Conservation (phyloP, 208 protist species). For the Willaertia magna region DNA sequence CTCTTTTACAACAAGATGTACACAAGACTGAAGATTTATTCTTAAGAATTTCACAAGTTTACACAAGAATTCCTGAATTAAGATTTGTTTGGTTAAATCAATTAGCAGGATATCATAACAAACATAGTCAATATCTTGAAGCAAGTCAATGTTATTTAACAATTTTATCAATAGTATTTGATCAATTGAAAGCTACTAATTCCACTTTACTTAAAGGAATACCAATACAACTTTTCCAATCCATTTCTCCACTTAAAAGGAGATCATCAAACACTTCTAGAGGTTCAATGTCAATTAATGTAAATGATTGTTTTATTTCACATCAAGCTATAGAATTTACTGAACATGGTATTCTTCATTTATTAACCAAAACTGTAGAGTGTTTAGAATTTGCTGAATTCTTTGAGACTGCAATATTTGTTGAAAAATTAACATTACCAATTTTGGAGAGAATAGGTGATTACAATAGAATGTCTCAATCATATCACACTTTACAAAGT, state of each 20-base stretch:
- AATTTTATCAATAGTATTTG: neutral
- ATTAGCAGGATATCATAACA: neutral
- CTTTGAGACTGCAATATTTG: neutral
- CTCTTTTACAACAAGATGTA: neutral
- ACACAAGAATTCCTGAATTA: neutral
- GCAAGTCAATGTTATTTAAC: neutral
- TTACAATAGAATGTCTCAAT: neutral
- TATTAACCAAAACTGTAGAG: neutral
- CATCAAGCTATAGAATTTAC: neutral
- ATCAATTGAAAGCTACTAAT: neutral
- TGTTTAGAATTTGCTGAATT: neutral
- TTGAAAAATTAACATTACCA: neutral
- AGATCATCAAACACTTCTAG: too few relatives aligned
- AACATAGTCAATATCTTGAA: neutral
- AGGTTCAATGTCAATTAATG: too few relatives aligned
- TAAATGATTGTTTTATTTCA: neutral
- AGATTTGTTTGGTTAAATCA: constrained; percentile 1
- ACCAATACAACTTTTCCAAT: neutral
- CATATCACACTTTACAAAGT: neutral
- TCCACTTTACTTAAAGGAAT: neutral
- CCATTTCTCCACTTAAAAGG: neutral
- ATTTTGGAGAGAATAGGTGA: neutral
- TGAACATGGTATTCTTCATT: neutral
- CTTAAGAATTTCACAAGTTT: neutral
- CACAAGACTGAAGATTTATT: constrained; percentile 7